phyloP scores from a whole-genome alignment of 1,284 basidiomycete genomes.

The Lentinus polychrous region DNA sequence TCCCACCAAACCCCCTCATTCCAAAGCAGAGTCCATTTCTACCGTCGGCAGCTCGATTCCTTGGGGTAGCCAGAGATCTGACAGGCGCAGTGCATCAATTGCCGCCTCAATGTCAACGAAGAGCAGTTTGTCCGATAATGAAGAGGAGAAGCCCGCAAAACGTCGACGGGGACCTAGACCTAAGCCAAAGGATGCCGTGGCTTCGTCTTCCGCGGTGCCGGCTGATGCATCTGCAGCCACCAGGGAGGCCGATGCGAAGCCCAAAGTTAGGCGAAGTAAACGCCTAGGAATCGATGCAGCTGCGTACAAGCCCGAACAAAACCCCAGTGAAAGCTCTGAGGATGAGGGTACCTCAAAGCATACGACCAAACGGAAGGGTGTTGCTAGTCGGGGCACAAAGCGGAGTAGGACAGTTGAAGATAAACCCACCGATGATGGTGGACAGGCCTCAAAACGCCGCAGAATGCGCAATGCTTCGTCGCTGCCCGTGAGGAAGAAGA shows the following conservation, averaged over 20 bases:
- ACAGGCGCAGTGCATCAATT: neutral
- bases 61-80: neutral
- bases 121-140: neutral
- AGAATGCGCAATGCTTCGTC: neutral
- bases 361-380: slow-evolving; percentile 18
- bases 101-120: neutral
- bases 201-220: neutral
- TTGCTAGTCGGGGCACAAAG: slow-evolving; percentile 21
- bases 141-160: neutral
- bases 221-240: neutral
- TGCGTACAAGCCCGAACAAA: slow-evolving; percentile 34
- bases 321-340: slow-evolving; percentile 20
- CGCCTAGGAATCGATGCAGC: slow-evolving; percentile 30
- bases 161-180: slow-evolving; percentile 2
- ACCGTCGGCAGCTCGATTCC: slow-evolving; percentile 1
- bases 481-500: too few species aligned
- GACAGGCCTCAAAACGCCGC: slow-evolving; percentile 10
- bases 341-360: slow-evolving; percentile 13
- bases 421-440: slow-evolving; percentile 5
- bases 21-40: slow-evolving; percentile 3
- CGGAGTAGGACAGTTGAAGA: slow-evolving; percentile 15
- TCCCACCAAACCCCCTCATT: slow-evolving; percentile 1
- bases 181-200: neutral
- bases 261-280: slow-evolving; percentile 18
- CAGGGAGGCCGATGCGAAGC: neutral